These are phyloP conservation scores for Dendrocalamus sinicus DNA, from an alignment of 176 grass and related monocot species.

Conservation along the genomic window DNA sequence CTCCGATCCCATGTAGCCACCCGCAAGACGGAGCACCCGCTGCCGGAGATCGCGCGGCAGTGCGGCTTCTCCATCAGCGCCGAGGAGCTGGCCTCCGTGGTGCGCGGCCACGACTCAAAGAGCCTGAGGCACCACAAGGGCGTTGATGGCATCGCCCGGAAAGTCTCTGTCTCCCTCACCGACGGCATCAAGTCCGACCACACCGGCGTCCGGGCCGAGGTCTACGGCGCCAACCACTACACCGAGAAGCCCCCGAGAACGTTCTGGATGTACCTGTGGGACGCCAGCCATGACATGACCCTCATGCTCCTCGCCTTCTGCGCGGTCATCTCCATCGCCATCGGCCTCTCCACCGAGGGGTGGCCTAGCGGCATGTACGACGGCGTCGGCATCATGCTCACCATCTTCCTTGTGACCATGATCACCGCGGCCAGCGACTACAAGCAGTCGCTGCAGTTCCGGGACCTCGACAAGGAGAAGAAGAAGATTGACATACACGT, in stretches of 20 bases:
- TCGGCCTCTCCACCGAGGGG: conserved; percentile 85
- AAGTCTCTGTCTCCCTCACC: conserved; percentile 68
- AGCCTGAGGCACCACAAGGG: conserved; percentile 62
- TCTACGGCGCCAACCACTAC: conserved; percentile 82
- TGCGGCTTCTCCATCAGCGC: conserved; percentile 73
- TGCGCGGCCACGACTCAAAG: conserved; percentile 72
- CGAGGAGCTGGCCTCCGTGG: conserved; percentile 78
- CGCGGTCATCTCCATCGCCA: conserved; percentile 68
- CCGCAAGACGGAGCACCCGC: conserved; percentile 58
- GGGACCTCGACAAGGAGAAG: conserved; percentile 97
- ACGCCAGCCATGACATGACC: conserved; percentile 90
- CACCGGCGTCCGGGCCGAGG: conserved; percentile 53
- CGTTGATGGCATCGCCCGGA: conserved; percentile 63
- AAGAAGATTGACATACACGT: conserved; percentile 93
- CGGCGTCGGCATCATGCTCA: conserved; percentile 83
- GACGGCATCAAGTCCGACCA: conserved; percentile 67
- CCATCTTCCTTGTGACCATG: conserved; percentile 72
- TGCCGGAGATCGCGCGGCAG: conserved; percentile 68
- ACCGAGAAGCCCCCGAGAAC: conserved; percentile 76
- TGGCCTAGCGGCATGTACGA: conserved; percentile 80
- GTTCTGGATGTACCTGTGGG: conserved; percentile 93
- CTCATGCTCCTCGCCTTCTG: conserved; percentile 83
- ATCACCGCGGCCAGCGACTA: conserved; percentile 95
- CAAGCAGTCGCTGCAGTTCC: conserved; percentile 92
- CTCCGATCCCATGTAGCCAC: conserved; percentile 47